Percentiles rank a stretch among this genome's conserved stretches.
Conservation (phyloP, 179 eudicot species). For the Spinacia oleracea region DNA sequence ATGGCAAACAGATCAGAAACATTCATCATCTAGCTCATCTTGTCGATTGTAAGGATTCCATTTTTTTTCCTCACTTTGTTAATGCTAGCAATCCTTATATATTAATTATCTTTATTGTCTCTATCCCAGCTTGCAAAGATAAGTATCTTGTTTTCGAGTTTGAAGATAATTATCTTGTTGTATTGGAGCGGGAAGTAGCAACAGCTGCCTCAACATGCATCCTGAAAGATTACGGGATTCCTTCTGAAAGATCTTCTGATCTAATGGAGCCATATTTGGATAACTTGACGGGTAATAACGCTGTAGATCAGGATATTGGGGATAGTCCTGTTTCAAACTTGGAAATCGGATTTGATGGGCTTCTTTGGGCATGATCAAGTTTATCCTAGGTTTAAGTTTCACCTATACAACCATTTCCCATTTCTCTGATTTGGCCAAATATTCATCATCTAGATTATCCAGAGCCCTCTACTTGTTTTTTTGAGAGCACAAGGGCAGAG, state of each 20-base stretch:
- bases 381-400: neutral
- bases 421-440: neutral
- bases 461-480: constrained; percentile 7
- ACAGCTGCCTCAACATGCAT: constrained; percentile 67
- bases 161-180: constrained; percentile 81
- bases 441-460: neutral
- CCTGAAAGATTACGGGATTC: constrained; percentile 81
- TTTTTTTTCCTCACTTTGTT: constrained; percentile 13
- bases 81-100: neutral
- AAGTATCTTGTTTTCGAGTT: constrained; percentile 83
- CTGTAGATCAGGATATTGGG: constrained; percentile 44
- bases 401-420: neutral
- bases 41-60: constrained; percentile 67
- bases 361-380: constrained; percentile 68
- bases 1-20: constrained; percentile 70
- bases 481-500: constrained; percentile 19
- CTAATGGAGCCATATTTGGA: constrained; percentile 73
- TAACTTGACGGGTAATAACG: constrained; percentile 32
- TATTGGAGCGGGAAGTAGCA: constrained; percentile 68
- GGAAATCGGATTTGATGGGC: constrained; percentile 77
- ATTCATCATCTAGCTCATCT: constrained; percentile 93
- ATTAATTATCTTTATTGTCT: neutral
- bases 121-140: constrained; percentile 74
- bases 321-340: constrained; percentile 69
- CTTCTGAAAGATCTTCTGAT: constrained; percentile 83